Base-by-base conservation (phyloP, 2,329 filamentous ascomycete genomes). In the Peltaster fructicola region DNA sequence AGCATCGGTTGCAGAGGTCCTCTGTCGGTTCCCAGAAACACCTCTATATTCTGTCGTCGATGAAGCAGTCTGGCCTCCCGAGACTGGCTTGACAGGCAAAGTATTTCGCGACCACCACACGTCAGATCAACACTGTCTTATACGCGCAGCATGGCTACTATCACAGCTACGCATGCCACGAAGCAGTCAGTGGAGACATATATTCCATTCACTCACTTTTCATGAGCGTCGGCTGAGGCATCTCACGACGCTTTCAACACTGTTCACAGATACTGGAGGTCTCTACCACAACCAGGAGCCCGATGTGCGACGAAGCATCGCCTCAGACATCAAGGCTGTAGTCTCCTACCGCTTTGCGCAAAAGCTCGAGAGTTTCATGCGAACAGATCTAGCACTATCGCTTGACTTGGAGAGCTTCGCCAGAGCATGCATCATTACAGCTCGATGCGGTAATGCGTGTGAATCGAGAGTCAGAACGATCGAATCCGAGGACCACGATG, bases 1-100 rank as follows among this genome's bases (percentile, higher is more conserved):
- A 29, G 47, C 50, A 5, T 59, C 64, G 3, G 70, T 65, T 37
- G 52, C 73, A 23, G 27, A 39, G 11, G 43, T 65, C n/a, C 47
- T 66, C n/a, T 61, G 58, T 33, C 47, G 52, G 14, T 50, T 56
- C 21, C 48, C 56, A 20, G 40, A 30, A n/a, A 32, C 53, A 20
- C 45, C 39, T 10, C 47, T 37, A 10, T 36, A 33, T 0, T 39
- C 45, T 25, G 44, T 44, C 4, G 4, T 21, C 7, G 8, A 16
- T 18, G 14, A 24, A 11, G 10, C n/a, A n/a, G n/a, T n/a, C n/a
- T n/a, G n/a, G 10, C 13, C 22, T n/a, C 17, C 15, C 5, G 15
- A 25, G 8, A 3, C 7, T 14, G n/a, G n/a, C n/a, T n/a, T n/a
- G n/a, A n/a, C n/a, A n/a, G n/a, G n/a, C n/a, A n/a, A n/a, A n/a